Evolutionary conservation across 192 early-diverging fungal genomes (phyloP).

Genomic region (Chytriomyces sp.): DNA sequence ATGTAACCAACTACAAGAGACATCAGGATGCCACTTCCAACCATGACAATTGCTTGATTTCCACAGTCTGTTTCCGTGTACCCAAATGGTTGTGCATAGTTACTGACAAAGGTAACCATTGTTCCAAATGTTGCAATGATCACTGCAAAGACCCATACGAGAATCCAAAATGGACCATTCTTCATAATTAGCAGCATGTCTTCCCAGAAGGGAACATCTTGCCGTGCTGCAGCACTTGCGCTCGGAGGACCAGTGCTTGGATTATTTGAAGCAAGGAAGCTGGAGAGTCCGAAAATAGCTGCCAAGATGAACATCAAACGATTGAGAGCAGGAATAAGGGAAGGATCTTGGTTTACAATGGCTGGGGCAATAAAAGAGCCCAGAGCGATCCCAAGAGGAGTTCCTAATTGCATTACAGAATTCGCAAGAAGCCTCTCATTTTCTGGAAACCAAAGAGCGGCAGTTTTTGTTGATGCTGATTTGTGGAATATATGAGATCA

Average conservation of each 20-base stretch:
- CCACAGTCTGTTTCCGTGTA: conserved; percentile 52
- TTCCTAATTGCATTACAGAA: conserved; percentile 30
- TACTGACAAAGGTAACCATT: conserved; percentile 30
- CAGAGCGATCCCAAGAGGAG: conserved; percentile 20
- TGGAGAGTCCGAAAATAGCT: conserved; percentile 10
- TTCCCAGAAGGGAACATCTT: conserved; percentile 21
- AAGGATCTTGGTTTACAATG: conserved; percentile 30
- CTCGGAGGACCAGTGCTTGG: conserved; percentile 33
- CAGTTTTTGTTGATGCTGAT: conserved; percentile 25
- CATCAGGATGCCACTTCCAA: conserved; percentile 64
- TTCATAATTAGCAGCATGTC: conserved; percentile 14
- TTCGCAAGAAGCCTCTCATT: conserved; percentile 39
- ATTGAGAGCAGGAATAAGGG: conserved; percentile 16
- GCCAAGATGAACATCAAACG: conserved; percentile 23
- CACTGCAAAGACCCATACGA: conserved; percentile 14
- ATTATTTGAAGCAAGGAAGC: conserved; percentile 28
- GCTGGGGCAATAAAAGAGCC: conserved; percentile 18
- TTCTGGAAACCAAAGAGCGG: conserved; percentile 40
- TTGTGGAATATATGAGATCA: not conserved
- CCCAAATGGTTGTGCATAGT: conserved; percentile 40
- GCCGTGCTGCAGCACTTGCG: conserved; percentile 4
- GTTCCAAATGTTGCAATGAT: conserved; percentile 24
- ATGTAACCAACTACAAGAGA: conserved; percentile 56
- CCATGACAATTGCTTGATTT: conserved; percentile 59
- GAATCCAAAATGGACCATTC: conserved; percentile 31